These are phyloP conservation scores for Nakazawaea molendinolei DNA, from an alignment of 805 yeast species.

Conservation along the genomic window DNA sequence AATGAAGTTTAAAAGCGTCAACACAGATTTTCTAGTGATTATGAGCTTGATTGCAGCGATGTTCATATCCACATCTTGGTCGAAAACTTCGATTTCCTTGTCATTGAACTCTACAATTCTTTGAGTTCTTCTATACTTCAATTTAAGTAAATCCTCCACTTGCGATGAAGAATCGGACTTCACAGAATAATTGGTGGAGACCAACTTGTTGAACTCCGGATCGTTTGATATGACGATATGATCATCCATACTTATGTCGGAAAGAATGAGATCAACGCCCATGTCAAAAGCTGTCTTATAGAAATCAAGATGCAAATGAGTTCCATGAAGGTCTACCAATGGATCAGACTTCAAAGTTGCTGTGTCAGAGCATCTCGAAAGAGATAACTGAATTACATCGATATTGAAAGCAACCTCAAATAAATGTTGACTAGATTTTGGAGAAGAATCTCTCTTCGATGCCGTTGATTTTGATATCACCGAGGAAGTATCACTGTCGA, in stretches of 20 bases:
- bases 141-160: constrained; percentile 43
- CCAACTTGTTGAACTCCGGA: constrained; percentile 57
- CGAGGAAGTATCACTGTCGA: constrained; percentile 16
- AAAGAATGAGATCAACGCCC: constrained; percentile 57
- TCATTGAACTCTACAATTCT: constrained; percentile 51
- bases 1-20: constrained; percentile 74
- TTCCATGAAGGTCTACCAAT: constrained; percentile 68
- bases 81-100: constrained; percentile 59
- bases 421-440: constrained; percentile 40
- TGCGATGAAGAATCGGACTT: background rate
- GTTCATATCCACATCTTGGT: constrained; percentile 65
- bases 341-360: constrained; percentile 55
- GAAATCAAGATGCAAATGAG: constrained; percentile 52
- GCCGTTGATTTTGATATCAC: constrained; percentile 14
- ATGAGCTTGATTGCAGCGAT: constrained; percentile 76
- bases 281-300: constrained; percentile 53
- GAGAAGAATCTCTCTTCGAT: constrained; percentile 3
- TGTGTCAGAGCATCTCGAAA: constrained; percentile 63
- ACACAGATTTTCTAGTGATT: constrained; percentile 67
- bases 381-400: constrained; percentile 50
- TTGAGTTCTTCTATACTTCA: constrained; percentile 52
- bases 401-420: constrained; percentile 73
- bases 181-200: constrained; percentile 45
- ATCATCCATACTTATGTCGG: constrained; percentile 68
- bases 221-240: constrained; percentile 58